Evolutionary conservation across 2,329 filamentous ascomycete genomes (phyloP), one percentile per base, ranked within the genome.

Genomic region (Phyllosticta ampelicida): DNA sequence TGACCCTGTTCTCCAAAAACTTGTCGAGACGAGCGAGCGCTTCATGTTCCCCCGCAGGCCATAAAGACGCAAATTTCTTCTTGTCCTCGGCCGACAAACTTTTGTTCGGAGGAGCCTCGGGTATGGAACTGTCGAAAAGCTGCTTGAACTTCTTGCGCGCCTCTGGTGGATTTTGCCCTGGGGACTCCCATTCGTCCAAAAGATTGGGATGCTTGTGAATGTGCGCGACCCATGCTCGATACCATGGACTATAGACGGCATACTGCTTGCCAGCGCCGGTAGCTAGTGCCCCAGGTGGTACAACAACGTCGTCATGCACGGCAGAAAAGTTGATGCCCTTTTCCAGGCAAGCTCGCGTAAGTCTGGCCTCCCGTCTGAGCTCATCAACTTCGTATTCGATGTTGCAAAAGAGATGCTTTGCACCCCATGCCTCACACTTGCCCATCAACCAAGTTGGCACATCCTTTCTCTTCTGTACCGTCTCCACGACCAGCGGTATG

Each of bases 361-460:
- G 73, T 26, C 76, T 77, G 1, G 84, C 83, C 65, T 96, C 91
- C 5, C 90, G 79, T 50, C 90, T 78, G 60, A 96, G 73, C 73
- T 96, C 91, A 67, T 96, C 91, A 0, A 95, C 89, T 70, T 96
- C 91, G 66, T 95, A 96, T 69, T 96, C 90, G 59, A 90, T 83
- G 67, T 95, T 96, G 53, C 87, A 84, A 65, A 84, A 95, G 2
- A 96, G 63, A 65, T 94, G 87, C 53, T 78, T 85, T 0, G 83
- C 86, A 0, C 81, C 82, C 90, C 89, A 96, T 61, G 83, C 75
- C 28, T 82, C 74, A 68, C 87, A 81, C 48, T 91, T 74, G 55
- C 85, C 79, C 1, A 87, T 64, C 9, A 96, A 76, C 3, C 84
- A 77, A 1, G 69, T 70, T 0, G 85, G 80, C 0, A 94, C 77